Conservation (phyloP, 2,329 filamentous ascomycete genomes). For the Verticillium tricorpus region DNA sequence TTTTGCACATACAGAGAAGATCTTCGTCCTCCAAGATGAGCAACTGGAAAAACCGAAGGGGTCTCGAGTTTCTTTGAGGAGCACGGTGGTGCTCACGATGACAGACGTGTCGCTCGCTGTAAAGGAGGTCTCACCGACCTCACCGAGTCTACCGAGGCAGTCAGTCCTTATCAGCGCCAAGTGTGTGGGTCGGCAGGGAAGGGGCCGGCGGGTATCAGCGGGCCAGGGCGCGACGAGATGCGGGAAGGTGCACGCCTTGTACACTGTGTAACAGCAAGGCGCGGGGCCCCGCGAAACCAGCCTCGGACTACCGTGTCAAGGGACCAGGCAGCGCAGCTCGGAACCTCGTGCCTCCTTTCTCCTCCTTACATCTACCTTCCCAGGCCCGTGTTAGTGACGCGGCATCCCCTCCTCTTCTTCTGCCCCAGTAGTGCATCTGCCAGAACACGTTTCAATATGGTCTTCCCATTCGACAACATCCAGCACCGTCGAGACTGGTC, state of each 20-base stretch:
- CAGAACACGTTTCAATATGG: constrained; percentile 4
- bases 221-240: constrained; percentile 10
- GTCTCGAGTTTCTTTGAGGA: not conserved
- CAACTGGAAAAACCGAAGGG: not conserved
- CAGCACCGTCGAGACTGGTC: constrained; percentile 70
- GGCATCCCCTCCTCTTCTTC: not conserved
- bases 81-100: not conserved
- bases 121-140: not conserved
- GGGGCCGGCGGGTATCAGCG: constrained; percentile 10
- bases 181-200: not conserved
- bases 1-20: not conserved
- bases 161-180: not conserved
- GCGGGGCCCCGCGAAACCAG: constrained; percentile 10
- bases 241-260: not conserved
- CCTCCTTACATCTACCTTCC: not conserved
- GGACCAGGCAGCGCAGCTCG: not conserved
- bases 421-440: not conserved
- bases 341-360: not conserved
- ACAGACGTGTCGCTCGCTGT: not conserved
- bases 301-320: not conserved
- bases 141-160: not conserved
- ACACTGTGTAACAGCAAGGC: not conserved
- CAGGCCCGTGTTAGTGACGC: constrained; percentile 9
- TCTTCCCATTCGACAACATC: constrained; percentile 51
- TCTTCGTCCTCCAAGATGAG: no score